Evolutionary conservation across 2,329 filamentous ascomycete genomes (phyloP), one percentile per base, ranked within the genome.

Genomic region (Pseudocercospora crystallina): DNA sequence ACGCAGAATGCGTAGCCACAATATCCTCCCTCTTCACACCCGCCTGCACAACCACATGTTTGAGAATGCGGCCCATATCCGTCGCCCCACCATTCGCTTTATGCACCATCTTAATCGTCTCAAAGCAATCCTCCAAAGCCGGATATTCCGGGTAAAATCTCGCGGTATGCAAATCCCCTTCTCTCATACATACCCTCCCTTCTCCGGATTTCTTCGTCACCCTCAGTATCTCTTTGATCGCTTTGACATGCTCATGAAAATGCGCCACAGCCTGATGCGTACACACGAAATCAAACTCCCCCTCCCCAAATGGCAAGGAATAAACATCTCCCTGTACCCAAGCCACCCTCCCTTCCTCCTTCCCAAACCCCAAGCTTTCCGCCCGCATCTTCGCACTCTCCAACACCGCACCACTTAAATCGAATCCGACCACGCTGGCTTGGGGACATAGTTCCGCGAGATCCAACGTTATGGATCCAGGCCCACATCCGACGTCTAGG

Each of bases 321-420:
- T 96, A 96, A 69, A 96, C 96, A 68, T 96, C 91, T 39, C 90
- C 92, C 80, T 96, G 95, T 65, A 89, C 85, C 65, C 90, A 96
- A 53, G 80, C 80, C 60, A 95, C 76, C 20, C 20, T 26, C 20
- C 20, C 20, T 26, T 7, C 20, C 76, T 7, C 20, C 76, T 95
- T 90, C 11, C 47, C 52, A 8, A 73, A 36, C 1, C 67, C 68
- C 5, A 64, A 55, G 1, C 54, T 50, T 4, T 58, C 15, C 0
- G 73, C 70, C 13, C 63, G 52, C 1, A 56, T 47, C 8, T 61
- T 58, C 12, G 71, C 71, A 44, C 65, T 57, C 5, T 62, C 57
- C 11, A 75, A 57, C 14, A 58, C 43, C 11, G 53, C 54, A 13
- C 43, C 49, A 8, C 67, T 72, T 13, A 69, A 49, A 57, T 74